These are phyloP conservation scores for Exsudoporus floridanus DNA, from an alignment of 1,284 basidiomycete species.

Conservation along the genomic window DNA sequence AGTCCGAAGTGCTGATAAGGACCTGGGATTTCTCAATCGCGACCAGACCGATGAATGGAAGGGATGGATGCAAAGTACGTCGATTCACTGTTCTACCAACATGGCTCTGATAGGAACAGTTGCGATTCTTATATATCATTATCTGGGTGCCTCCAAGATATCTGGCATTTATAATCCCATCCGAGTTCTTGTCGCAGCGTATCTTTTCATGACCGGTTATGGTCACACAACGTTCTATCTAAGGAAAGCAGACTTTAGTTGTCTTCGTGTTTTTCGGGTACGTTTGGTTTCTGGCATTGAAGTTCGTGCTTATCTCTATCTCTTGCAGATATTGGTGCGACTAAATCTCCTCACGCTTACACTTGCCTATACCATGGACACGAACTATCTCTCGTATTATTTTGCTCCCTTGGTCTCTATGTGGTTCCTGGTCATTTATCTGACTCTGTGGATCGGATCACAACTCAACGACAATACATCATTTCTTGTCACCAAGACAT, in stretches of 20 bases:
- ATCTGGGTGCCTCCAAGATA: constrained; percentile 81
- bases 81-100: background rate
- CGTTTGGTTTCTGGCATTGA: constrained; percentile 10
- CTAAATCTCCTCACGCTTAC: constrained; percentile 81
- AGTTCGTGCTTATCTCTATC: constrained; percentile 5
- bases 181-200: constrained; percentile 82
- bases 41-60: constrained; percentile 96
- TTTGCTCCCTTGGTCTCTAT: constrained; percentile 80
- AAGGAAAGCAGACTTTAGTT: constrained; percentile 83
- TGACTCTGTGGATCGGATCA: constrained; percentile 70
- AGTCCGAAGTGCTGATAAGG: constrained; percentile 70
- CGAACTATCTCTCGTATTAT: constrained; percentile 86
- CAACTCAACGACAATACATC: constrained; percentile 69
- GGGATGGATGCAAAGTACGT: constrained; percentile 91
- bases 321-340: constrained; percentile 67
- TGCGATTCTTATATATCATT: constrained; percentile 86
- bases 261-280: constrained; percentile 70
- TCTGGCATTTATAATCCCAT: constrained; percentile 90
- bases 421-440: constrained; percentile 86
- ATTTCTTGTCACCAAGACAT: constrained; percentile 72
- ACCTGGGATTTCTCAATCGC: constrained; percentile 83
- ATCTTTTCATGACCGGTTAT: constrained; percentile 81
- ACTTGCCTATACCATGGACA: constrained; percentile 87
- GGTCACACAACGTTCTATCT: constrained; percentile 78
- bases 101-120: constrained; percentile 45